Conservation (phyloP, 2,329 filamentous ascomycete genomes). For the Coniella vitis region DNA sequence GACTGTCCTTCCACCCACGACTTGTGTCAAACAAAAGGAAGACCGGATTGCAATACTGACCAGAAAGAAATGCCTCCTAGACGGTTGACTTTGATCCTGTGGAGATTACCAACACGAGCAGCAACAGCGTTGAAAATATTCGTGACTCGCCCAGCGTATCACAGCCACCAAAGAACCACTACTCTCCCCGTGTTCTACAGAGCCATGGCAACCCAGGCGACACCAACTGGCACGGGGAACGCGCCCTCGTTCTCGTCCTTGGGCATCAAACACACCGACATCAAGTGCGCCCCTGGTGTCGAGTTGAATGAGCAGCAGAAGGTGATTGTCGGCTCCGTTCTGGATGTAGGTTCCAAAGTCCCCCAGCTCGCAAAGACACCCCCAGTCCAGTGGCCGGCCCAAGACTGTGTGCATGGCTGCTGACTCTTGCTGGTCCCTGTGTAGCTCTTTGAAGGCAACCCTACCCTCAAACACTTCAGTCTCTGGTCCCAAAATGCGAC, state of each 20-base stretch:
- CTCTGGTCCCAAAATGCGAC: constrained; percentile 52
- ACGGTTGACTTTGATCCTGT: neutral
- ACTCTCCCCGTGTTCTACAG: neutral
- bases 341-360: constrained; percentile 43
- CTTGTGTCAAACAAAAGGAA: no score
- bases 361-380: no score
- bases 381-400: neutral
- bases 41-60: neutral
- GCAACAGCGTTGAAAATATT: neutral
- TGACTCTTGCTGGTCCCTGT: neutral
- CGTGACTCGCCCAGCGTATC: neutral
- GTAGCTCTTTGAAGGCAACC: constrained; percentile 52
- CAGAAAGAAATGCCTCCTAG: constrained; percentile 9
- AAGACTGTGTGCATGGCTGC: no score
- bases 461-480: constrained; percentile 50
- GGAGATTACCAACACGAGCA: neutral
- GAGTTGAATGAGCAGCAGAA: constrained; percentile 42
- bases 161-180: no score
- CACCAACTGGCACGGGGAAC: constrained; percentile 2
- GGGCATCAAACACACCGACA: constrained; percentile 45
- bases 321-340: constrained; percentile 48
- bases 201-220: constrained; percentile 24
- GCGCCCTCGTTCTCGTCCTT: constrained; percentile 23
- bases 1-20: no score
- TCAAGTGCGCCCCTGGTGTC: constrained; percentile 45